phyloP scores from a whole-genome alignment of 305 asterid genomes.

The Coffea humblotiana region DNA sequence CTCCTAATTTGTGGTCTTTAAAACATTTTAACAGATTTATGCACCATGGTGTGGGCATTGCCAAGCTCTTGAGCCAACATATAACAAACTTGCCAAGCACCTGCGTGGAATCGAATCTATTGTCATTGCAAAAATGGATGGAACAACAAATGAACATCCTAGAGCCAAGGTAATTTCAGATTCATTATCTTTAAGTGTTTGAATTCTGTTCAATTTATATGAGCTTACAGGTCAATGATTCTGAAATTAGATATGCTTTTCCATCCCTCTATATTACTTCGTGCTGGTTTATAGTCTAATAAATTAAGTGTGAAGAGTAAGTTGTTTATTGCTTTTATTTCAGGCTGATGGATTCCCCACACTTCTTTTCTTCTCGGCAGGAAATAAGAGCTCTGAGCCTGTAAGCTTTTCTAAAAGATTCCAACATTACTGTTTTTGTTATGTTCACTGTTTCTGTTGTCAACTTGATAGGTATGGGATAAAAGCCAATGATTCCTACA shows the following conservation, averaged over 20 bases:
- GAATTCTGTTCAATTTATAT: not conserved
- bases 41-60: constrained; percentile 99
- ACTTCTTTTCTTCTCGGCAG: constrained; percentile 92
- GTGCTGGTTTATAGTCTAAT: not conserved
- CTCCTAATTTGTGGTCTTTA: not conserved
- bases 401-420: constrained; percentile 30
- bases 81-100: constrained; percentile 80
- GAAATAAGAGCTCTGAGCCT: constrained; percentile 95
- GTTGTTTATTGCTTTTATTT: constrained; percentile 16
- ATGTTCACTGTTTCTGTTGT: not conserved
- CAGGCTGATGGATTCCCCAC: constrained; percentile 98
- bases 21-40: constrained; percentile 45
- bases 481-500: not conserved
- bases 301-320: no score
- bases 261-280: no score
- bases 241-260: no score
- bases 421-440: not conserved
- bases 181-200: not conserved
- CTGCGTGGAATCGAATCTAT: constrained; percentile 70
- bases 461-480: not conserved
- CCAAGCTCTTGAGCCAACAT: constrained; percentile 80
- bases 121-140: constrained; percentile 95
- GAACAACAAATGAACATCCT: constrained; percentile 93
- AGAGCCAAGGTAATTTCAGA: constrained; percentile 69
- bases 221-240: not conserved